These are phyloP conservation scores for Quercus aquifolioides DNA, from an alignment of 306 rosid species.

Conservation along the genomic window DNA sequence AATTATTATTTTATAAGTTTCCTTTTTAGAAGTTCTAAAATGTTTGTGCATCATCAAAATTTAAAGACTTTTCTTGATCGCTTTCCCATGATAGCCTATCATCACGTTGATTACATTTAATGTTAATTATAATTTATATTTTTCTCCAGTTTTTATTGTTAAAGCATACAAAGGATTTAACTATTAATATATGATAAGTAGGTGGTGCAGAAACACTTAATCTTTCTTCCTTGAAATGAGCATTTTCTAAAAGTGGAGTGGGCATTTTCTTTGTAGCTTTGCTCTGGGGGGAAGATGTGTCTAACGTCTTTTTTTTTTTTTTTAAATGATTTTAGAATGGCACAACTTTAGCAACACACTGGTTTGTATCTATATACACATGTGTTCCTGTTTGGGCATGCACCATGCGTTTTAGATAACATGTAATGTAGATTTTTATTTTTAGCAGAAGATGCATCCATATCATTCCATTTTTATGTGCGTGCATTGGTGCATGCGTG, in stretches of 20 bases:
- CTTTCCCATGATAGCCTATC: background rate
- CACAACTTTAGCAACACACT: too few species aligned
- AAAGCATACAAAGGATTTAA: background rate
- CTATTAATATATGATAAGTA: background rate
- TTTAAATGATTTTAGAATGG: background rate
- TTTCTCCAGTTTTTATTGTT: background rate
- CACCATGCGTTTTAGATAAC: background rate
- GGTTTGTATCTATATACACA: too few species aligned
- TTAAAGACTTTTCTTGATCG: background rate
- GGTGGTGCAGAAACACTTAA: background rate
- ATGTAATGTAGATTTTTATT: background rate
- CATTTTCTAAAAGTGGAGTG: background rate
- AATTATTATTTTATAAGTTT: background rate
- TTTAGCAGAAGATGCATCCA: background rate
- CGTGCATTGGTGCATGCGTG: too few species aligned
- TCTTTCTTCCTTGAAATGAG: background rate
- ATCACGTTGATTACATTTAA: background rate
- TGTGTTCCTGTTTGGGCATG: background rate
- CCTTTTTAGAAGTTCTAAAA: background rate
- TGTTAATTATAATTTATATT: background rate
- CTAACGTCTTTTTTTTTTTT: background rate
- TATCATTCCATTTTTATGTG: background rate
- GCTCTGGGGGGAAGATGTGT: too few species aligned
- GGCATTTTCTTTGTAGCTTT: too few species aligned
- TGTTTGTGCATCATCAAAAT: background rate